phyloP scores from a whole-genome alignment of 2,329 filamentous ascomycete genomes.

The Colletotrichum sp. region DNA sequence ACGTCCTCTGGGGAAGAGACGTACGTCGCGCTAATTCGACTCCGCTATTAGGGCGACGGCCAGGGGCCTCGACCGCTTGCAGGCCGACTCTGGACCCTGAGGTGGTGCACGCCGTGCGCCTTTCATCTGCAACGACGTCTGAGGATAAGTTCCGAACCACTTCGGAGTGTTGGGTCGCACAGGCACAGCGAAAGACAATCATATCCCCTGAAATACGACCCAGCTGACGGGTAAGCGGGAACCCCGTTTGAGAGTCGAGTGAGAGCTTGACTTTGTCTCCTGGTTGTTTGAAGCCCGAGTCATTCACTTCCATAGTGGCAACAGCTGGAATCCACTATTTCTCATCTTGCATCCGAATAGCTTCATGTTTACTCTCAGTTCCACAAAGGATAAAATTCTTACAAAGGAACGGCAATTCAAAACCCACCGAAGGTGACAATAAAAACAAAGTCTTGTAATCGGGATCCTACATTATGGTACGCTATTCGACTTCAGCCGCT shows the following conservation, averaged over 20 bases:
- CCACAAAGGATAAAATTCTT: neutral
- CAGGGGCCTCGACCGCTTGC: neutral
- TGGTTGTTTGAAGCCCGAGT: neutral
- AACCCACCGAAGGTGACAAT: neutral
- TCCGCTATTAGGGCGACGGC: conserved; percentile 12
- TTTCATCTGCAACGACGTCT: neutral
- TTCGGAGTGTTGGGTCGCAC: neutral
- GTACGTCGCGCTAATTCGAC: neutral
- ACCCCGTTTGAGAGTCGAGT: neutral
- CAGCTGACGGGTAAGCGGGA: neutral
- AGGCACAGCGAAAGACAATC: neutral
- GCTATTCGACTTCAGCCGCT: neutral
- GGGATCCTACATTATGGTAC: neutral
- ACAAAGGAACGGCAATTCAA: neutral
- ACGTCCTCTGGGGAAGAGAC: neutral
- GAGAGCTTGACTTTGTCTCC: neutral
- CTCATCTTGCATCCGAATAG: neutral
- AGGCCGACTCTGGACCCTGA: neutral
- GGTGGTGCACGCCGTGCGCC: neutral
- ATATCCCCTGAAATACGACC: neutral
- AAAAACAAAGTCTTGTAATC: neutral
- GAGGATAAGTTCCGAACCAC: conserved; percentile 9
- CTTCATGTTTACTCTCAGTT: neutral
- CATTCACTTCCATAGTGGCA: neutral
- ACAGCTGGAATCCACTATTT: neutral